Evolutionary conservation across 192 early-diverging fungal genomes (phyloP).

Genomic region (Backusella mclennaniae): DNA sequence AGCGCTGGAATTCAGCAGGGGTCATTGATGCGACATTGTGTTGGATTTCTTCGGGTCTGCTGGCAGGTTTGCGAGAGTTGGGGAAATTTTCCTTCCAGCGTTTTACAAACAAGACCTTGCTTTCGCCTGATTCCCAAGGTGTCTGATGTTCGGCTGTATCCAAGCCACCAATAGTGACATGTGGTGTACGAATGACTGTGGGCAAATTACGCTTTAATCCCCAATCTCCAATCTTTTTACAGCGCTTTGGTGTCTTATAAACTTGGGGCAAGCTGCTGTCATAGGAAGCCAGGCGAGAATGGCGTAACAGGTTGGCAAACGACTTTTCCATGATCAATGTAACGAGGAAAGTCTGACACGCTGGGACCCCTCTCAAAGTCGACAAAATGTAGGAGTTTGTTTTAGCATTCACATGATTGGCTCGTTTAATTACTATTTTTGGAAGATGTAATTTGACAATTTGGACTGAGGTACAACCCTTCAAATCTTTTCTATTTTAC

Average conservation of each 20-base stretch:
- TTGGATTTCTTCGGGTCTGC: slow-evolving; percentile 34
- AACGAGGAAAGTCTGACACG: not conserved
- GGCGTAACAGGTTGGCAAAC: slow-evolving; percentile 51
- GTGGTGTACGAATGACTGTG: slow-evolving; percentile 55
- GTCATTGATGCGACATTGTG: slow-evolving; percentile 61
- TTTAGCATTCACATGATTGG: not conserved
- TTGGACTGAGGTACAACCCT: too few relatives aligned
- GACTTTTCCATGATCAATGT: slow-evolving; percentile 17
- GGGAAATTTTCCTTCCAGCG: slow-evolving; percentile 78
- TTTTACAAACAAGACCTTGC: slow-evolving; percentile 53
- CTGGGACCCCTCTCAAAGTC: not conserved
- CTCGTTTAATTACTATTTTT: not conserved
- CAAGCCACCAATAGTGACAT: slow-evolving; percentile 53
- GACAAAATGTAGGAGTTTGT: not conserved
- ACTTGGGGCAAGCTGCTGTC: slow-evolving; percentile 69
- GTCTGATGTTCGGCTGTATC: slow-evolving; percentile 75
- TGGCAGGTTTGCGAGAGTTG: slow-evolving; percentile 48
- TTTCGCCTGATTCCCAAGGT: slow-evolving; percentile 61
- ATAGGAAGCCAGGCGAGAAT: slow-evolving; percentile 67
- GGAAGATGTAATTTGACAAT: not conserved
- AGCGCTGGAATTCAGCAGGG: slow-evolving; percentile 55
- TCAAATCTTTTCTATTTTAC: too few relatives aligned
- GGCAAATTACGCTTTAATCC: slow-evolving; percentile 76
- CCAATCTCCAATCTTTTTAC: slow-evolving; percentile 65
- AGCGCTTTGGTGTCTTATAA: slow-evolving; percentile 58